A percentile compares a stretch with the other conserved stretches of the same genome.
Conservation (phyloP, 192 early-diverging fungal species). For the Chytriomyces sp. region DNA sequence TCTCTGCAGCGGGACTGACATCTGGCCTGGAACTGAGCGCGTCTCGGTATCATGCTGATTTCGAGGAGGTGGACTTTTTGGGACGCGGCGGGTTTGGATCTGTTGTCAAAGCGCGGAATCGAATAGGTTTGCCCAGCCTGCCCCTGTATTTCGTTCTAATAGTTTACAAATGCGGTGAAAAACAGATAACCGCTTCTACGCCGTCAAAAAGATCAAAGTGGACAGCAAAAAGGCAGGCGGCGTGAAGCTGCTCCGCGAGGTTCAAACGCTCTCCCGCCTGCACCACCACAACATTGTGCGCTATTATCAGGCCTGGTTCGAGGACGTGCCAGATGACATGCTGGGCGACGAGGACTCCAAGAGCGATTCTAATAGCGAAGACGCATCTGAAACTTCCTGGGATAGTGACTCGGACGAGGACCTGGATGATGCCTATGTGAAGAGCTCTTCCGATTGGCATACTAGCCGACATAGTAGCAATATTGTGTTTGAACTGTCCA, state of each 20-base stretch:
- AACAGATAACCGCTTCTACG: constrained; percentile 68
- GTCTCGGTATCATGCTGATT: constrained; percentile 52
- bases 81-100: constrained; percentile 84
- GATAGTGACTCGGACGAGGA: constrained; percentile 53
- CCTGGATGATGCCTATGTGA: neutral
- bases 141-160: neutral
- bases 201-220: constrained; percentile 89
- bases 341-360: constrained; percentile 28
- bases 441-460: constrained; percentile 15
- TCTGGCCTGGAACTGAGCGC: constrained; percentile 20
- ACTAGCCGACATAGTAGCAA: constrained; percentile 40
- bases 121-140: constrained; percentile 63
- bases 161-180: neutral
- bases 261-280: constrained; percentile 84
- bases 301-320: constrained; percentile 55
- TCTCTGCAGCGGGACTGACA: constrained; percentile 13
- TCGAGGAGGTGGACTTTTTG: constrained; percentile 54
- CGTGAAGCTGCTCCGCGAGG: constrained; percentile 86
- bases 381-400: constrained; percentile 39
- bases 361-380: constrained; percentile 29
- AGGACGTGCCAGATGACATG: constrained; percentile 53
- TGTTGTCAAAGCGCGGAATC: constrained; percentile 90
- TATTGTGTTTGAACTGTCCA: constrained; percentile 31
- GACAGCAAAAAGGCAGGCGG: constrained; percentile 75
- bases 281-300: constrained; percentile 87